A percentile compares a stretch with the other conserved stretches of the same genome.
These are phyloP conservation scores for Sclerotinia sclerotiorum DNA, from an alignment of 2,329 filamentous ascomycete genomes.

Conservation along the genomic window DNA sequence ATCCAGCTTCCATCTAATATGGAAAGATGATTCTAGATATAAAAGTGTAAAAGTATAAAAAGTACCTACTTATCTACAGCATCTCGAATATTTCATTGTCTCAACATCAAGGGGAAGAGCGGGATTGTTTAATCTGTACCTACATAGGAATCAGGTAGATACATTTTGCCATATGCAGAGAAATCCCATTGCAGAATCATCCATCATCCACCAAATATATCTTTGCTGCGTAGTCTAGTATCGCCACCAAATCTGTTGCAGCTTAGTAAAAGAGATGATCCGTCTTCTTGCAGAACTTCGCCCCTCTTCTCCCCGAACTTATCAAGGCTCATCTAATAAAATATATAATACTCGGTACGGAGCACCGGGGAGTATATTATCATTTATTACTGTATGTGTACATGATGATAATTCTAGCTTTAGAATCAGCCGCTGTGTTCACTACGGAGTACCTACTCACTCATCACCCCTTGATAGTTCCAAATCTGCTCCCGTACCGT, in stretches of 20 bases:
- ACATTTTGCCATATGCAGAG: neutral
- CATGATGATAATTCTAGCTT: neutral
- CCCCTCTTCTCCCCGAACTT: neutral
- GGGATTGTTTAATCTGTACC: neutral
- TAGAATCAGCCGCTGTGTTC: neutral
- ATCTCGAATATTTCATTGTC: neutral
- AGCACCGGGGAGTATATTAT: too few species aligned
- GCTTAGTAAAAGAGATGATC: too few species aligned
- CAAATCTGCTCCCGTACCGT: neutral
- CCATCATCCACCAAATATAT: too few species aligned
- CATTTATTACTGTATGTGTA: neutral
- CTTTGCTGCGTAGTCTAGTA: too few species aligned
- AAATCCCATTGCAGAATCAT: neutral
- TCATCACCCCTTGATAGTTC: neutral
- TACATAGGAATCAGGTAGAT: neutral
- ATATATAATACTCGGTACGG: neutral
- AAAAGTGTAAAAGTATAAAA: neutral
- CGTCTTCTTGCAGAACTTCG: too few species aligned
- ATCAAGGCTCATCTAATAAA: neutral
- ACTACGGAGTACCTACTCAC: neutral
- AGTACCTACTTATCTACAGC: neutral
- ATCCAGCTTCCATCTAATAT: neutral
- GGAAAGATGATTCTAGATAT: neutral
- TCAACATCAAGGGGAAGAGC: neutral
- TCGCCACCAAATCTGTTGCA: too few species aligned